phyloP scores from a whole-genome alignment of 129 eudicot species.

The Pittosporum tobira region DNA sequence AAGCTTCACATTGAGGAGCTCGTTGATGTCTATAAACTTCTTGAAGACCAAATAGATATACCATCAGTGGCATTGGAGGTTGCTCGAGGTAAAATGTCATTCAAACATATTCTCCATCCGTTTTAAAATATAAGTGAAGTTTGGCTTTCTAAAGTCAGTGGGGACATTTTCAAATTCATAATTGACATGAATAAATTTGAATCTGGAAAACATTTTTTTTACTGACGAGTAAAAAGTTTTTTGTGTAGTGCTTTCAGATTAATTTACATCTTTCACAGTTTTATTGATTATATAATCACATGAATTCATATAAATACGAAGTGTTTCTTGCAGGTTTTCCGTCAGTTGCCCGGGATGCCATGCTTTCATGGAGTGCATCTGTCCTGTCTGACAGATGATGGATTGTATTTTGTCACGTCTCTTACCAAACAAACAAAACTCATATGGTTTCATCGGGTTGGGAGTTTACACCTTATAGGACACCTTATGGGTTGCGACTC shows the following conservation, averaged over 20 bases:
- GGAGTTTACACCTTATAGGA: neutral
- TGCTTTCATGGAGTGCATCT: conserved; percentile 92
- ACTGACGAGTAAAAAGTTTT: too few relatives aligned
- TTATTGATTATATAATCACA: too few relatives aligned
- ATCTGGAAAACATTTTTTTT: too few relatives aligned
- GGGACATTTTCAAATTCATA: too few relatives aligned
- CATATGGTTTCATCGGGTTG: neutral
- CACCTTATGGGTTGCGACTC: too few relatives aligned
- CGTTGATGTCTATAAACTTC: conserved; percentile 81
- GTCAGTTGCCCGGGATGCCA: conserved; percentile 70
- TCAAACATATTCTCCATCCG: too few relatives aligned
- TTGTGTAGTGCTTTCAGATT: too few relatives aligned
- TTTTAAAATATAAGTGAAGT: too few relatives aligned
- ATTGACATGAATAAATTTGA: too few relatives aligned
- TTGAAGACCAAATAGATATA: conserved; percentile 83
- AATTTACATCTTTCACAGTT: too few relatives aligned
- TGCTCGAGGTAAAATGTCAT: conserved; percentile 61
- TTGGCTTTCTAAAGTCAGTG: too few relatives aligned
- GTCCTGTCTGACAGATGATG: conserved; percentile 57
- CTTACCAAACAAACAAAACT: neutral
- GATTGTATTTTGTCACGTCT: neutral
- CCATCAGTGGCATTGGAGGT: conserved; percentile 72
- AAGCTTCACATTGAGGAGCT: conserved; percentile 95
- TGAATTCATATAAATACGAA: too few relatives aligned
- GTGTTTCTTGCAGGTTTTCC: conserved; percentile 84